Conservation (phyloP, 768 basidiomycete genomes). For the Cantharellus anzutake region DNA sequence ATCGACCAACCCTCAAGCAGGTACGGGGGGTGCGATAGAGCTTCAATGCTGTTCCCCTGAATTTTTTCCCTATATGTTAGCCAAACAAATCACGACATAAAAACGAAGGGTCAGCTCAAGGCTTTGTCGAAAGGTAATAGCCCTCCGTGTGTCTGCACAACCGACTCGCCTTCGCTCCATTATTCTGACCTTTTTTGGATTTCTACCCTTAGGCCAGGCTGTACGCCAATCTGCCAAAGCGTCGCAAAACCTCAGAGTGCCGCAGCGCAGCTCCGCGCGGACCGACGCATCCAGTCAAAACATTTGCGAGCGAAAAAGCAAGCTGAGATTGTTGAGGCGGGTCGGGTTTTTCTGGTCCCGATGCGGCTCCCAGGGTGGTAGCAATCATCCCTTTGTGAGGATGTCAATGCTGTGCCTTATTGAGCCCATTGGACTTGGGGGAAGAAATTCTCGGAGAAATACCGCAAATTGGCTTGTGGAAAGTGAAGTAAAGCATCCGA, state of each 20-base stretch:
- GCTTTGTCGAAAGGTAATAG: too few relatives aligned
- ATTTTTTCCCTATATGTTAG: neutral
- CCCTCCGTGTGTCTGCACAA: slow-evolving; percentile 70
- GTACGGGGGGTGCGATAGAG: slow-evolving; percentile 16
- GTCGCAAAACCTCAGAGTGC: slow-evolving; percentile 34
- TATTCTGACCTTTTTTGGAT: neutral
- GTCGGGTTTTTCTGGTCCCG: slow-evolving; percentile 59
- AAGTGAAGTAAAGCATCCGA: too few relatives aligned
- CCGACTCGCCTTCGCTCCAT: slow-evolving; percentile 23
- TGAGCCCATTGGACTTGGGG: too few relatives aligned
- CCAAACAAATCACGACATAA: slow-evolving; percentile 81
- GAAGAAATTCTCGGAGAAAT: too few relatives aligned
- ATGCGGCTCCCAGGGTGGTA: slow-evolving; percentile 70
- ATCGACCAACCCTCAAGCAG: slow-evolving; percentile 78
- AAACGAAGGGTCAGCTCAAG: slow-evolving; percentile 81
- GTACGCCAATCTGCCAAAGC: slow-evolving; percentile 32
- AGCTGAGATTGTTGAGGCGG: slow-evolving; percentile 42
- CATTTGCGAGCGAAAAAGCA: slow-evolving; percentile 62
- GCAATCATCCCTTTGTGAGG: slow-evolving; percentile 63
- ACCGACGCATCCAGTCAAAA: slow-evolving; percentile 70
- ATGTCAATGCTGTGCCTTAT: too few relatives aligned
- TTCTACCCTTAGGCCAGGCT: neutral
- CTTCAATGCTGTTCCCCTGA: slow-evolving; percentile 2
- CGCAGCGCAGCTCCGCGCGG: slow-evolving; percentile 49
- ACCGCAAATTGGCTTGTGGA: too few relatives aligned